Evolutionary conservation across 208 protist genomes (phyloP).

Genomic region (Phytomonas sp.): DNA sequence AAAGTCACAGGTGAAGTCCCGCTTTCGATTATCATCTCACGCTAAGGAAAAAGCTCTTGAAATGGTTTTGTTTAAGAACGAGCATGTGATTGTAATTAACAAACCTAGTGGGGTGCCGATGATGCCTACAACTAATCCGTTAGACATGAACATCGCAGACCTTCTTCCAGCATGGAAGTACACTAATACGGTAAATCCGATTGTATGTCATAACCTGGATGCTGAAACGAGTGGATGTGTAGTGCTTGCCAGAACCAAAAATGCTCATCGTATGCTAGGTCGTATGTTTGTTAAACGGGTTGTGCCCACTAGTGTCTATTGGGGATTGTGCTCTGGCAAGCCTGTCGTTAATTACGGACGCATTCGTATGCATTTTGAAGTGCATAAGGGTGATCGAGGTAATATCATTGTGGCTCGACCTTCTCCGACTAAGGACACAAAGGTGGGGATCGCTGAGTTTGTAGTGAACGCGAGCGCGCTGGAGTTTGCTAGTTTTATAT

Average conservation of each 20-base stretch:
- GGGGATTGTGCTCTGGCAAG: slow-evolving; percentile 81
- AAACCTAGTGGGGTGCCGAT: slow-evolving; percentile 89
- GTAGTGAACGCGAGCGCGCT: slow-evolving; percentile 83
- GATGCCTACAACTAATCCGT: slow-evolving; percentile 73
- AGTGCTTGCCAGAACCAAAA: slow-evolving; percentile 74
- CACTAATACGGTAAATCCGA: slow-evolving; percentile 63
- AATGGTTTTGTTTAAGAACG: slow-evolving; percentile 93
- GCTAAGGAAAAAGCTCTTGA: slow-evolving; percentile 72
- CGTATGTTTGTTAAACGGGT: slow-evolving; percentile 86
- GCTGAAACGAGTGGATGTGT: slow-evolving; percentile 86
- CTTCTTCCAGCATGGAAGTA: slow-evolving; percentile 87
- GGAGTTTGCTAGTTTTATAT: slow-evolving; percentile 85
- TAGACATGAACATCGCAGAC: slow-evolving; percentile 83
- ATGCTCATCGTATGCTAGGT: slow-evolving; percentile 78
- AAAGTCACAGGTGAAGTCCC: slow-evolving; percentile 6
- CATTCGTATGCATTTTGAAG: slow-evolving; percentile 90
- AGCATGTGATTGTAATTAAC: slow-evolving; percentile 92
- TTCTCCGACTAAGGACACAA: slow-evolving; percentile 61
- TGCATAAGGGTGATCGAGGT: slow-evolving; percentile 51
- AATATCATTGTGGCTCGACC: slow-evolving; percentile 76
- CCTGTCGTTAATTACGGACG: slow-evolving; percentile 83
- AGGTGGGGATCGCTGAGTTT: slow-evolving; percentile 85
- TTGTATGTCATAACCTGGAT: slow-evolving; percentile 88
- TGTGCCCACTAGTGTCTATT: slow-evolving; percentile 91
- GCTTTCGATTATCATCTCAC: slow-evolving; percentile 56